These are phyloP conservation scores for Aspergillus ochraceus DNA, from an alignment of 2,329 filamentous ascomycete species.

Conservation along the genomic window DNA sequence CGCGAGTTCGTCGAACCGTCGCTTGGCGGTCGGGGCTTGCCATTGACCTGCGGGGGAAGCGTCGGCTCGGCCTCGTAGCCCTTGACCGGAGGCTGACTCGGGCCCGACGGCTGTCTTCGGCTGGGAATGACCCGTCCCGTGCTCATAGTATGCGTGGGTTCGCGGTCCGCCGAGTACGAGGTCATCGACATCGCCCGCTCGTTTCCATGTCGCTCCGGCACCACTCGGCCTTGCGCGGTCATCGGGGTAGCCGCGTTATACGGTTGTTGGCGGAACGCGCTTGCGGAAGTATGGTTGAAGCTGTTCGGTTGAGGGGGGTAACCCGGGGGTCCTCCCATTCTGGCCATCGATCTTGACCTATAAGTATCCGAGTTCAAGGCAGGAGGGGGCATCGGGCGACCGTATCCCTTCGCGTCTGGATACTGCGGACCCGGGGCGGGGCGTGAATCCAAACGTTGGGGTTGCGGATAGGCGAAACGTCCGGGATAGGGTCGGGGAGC, in stretches of 20 bases:
- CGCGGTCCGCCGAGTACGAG: constrained; percentile 72
- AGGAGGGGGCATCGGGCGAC: constrained; percentile 62
- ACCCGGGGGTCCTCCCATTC: constrained; percentile 69
- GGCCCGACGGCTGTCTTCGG: constrained; percentile 61
- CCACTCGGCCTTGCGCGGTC: constrained; percentile 85
- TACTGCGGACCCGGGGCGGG: constrained; percentile 53
- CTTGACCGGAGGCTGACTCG: constrained; percentile 31
- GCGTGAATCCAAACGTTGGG: constrained; percentile 68
- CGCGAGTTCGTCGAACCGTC: constrained; percentile 51
- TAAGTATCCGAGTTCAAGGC: constrained; percentile 83
- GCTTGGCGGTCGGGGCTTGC: constrained; percentile 42
- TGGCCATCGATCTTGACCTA: constrained; percentile 89
- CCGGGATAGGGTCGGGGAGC: constrained; percentile 63
- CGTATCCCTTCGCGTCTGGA: constrained; percentile 60
- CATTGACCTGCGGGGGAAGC: constrained; percentile 45
- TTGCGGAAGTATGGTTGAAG: constrained; percentile 68
- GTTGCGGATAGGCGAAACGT: constrained; percentile 69
- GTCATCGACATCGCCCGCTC: constrained; percentile 97
- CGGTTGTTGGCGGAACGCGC: constrained; percentile 74
- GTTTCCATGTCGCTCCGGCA: constrained; percentile 89
- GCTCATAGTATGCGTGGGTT: constrained; percentile 85
- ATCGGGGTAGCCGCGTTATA: constrained; percentile 68
- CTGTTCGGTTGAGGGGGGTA: constrained; percentile 64
- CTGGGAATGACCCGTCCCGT: constrained; percentile 81
- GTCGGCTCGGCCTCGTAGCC: constrained; percentile 50